Conservation (phyloP, 495 filamentous ascomycete species). For the Platismatia glauca region DNA sequence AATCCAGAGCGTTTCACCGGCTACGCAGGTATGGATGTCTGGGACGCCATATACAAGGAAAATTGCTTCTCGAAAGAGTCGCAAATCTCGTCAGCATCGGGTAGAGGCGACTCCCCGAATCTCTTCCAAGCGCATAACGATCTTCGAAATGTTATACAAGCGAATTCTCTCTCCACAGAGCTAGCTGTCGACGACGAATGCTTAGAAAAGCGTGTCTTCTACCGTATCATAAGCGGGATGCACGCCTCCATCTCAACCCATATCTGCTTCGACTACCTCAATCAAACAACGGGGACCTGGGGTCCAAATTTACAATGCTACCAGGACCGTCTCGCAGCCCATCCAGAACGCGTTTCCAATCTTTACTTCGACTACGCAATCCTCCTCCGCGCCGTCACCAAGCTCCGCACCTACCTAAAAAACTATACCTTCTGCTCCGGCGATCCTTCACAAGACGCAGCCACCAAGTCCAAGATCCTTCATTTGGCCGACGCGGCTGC, state of each 20-base stretch:
- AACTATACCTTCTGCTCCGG: conserved; percentile 88
- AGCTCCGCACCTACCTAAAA: conserved; percentile 76
- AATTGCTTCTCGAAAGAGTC: conserved; percentile 82
- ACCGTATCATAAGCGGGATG: conserved; percentile 92
- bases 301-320: conserved; percentile 88
- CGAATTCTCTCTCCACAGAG: conserved; percentile 38
- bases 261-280: conserved; percentile 92
- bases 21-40: conserved; percentile 80
- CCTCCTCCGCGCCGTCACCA: conserved; percentile 78
- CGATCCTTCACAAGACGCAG: conserved; percentile 65
- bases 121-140: conserved; percentile 64
- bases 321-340: conserved; percentile 66
- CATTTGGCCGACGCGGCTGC: conserved; percentile 59
- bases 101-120: conserved; percentile 27
- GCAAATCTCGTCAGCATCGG: conserved; percentile 33
- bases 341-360: conserved; percentile 90
- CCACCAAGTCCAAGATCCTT: conserved; percentile 71
- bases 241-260: conserved; percentile 94
- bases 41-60: conserved; percentile 93
- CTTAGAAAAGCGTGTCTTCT: conserved; percentile 94
- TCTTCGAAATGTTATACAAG: conserved; percentile 71
- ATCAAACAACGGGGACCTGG: conserved; percentile 92
- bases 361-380: conserved; percentile 98
- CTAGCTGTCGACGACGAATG: conserved; percentile 81
- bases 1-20: conserved; percentile 96